Evolutionary conservation across 352 stramenopile species (phyloP), one percentile per base, ranked within the genome.

Genomic region (Phytophthora vignae): DNA sequence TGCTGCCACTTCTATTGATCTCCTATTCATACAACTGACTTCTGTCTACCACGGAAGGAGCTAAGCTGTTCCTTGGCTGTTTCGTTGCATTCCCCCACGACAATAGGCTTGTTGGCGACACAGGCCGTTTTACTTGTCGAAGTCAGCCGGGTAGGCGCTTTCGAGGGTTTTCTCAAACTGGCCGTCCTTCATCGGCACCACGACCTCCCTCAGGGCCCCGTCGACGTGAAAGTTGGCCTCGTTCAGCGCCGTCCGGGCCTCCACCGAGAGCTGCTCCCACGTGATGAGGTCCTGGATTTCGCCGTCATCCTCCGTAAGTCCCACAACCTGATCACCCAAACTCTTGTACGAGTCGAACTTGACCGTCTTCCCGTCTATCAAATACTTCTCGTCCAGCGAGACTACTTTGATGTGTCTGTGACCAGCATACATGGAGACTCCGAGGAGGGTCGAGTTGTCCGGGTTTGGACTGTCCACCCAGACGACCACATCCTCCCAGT

Each of bases 401-500:
- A 31, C 27, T 31, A 31, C 27, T 31, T 81, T 77, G 1, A 17
- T 46, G 54, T 78, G 62, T 2, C 74, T 65, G 60, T 73, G 63
- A 55, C 63, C 61, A 2, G 74, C 74, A 19, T 19, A 75, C 68
- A 75, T 75, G 3, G 68, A 71, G 4, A 75, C 62, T 0, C 69
- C 69, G 25, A 56, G 50, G 29, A 78, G 64, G 8, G 49, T 73
- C 31, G 74, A 74, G 54, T 76, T 78, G 19, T 44, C 60, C 0
- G 36, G 21, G 19, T 61, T 54, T 10, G 64, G 55, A 44, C 54
- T 77, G 58, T 80, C 73, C 50, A 76, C 73, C 78, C 78, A 85
- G 6, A 83, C 73, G 2, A 85, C 69, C 5, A 70, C 68, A 58
- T 80, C 73, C 60, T 83, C 72, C 78, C 78, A 85, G 61, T 74